Evolutionary conservation across 495 filamentous ascomycete genomes (phyloP), one percentile per base, ranked within the genome.

Genomic region (Oidiodendron maius): DNA sequence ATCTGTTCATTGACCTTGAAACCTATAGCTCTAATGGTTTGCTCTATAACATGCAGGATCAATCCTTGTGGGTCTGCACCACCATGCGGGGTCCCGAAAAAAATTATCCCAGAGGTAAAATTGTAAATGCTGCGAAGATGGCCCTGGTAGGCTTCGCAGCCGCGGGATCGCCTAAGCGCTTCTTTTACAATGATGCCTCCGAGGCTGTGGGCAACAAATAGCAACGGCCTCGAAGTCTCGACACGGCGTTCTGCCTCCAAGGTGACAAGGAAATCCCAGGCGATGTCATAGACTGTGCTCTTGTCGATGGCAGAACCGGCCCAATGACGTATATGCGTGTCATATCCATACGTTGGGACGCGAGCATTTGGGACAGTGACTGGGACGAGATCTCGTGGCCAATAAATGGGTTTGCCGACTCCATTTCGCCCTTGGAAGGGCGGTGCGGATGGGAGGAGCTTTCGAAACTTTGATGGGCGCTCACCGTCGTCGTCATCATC

Each of bases 61-160:
- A 59, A 16, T 20, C 47, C 49, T 28, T 46, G 53, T 18, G 51
- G 55, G 6, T 57, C 56, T 20, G 63, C 10, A 1, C 66, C 67
- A 23, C 47, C 50, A 41, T 74, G 69, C 5, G 69, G 68, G 18
- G 66, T 68, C 2, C 68, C 64, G 9, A 72, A 59, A 45, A 74
- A 74, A 12, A 60, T 47, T 23, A 74, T 59, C 6, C 63, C 67
- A 17, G 51, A 49, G 9, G 62, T 64, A 6, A 16, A 61, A 3
- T 48, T 28, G 18, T 62, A 59, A 8, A 72, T 57, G 9, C 37
- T 48, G 17, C 57, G 51, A 10, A 68, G 58, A 46, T 66, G 60
- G 38, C 5, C 26, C 61, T 30, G 50, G 26, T 8, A 9, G n/a
- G 8, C 12, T 3, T 46, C 16, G 28, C 17, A 45, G 15, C n/a